Conservation (phyloP, 2,329 filamentous ascomycete species). For the Fusarium solani-melongenae region DNA sequence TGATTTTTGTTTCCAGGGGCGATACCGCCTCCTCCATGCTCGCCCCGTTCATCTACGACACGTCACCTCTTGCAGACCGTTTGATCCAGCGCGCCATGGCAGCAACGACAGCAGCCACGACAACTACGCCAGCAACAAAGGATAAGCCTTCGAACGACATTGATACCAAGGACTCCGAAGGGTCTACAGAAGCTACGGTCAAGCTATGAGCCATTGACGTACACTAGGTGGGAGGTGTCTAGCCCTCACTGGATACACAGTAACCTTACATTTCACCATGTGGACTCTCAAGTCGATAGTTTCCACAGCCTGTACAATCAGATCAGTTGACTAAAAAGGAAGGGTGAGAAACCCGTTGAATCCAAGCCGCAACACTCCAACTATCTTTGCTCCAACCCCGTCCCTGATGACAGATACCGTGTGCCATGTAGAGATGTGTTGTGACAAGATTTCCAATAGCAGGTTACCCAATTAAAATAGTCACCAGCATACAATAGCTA, state of each 20-base stretch:
- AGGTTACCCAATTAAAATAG: no score
- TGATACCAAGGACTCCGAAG: no score
- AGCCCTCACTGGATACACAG: background rate
- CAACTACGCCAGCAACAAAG: background rate
- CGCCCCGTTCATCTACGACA: conserved; percentile 8
- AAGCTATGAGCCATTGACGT: background rate
- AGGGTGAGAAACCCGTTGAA: background rate
- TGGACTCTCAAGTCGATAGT: background rate
- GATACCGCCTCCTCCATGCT: background rate
- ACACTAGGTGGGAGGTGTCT: background rate
- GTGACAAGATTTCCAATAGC: background rate
- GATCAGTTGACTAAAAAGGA: background rate
- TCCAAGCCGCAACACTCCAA: background rate
- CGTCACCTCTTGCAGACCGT: background rate
- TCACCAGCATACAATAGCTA: no score
- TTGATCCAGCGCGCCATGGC: background rate
- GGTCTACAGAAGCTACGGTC: background rate
- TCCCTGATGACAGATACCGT: background rate
- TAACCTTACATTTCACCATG: background rate
- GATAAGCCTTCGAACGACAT: background rate
- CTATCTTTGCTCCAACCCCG: background rate
- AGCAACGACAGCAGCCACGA: background rate
- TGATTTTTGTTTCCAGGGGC: background rate
- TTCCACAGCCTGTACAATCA: background rate
- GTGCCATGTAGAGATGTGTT: background rate